phyloP scores from a whole-genome alignment of 139 green algal genomes.

The Gonium pectorale region DNA sequence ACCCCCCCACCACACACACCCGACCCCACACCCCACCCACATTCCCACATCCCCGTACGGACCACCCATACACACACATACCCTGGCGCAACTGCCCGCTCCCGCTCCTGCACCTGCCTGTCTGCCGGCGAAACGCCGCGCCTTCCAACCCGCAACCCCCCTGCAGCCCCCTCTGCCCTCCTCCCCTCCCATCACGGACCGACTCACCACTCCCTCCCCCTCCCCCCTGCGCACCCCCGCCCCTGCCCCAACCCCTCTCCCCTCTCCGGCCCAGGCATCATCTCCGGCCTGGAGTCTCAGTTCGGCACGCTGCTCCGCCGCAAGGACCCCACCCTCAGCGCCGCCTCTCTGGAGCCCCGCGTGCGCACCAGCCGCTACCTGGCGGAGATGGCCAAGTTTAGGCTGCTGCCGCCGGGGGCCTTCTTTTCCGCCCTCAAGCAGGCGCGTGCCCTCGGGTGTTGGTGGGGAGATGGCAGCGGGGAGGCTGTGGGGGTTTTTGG shows the following conservation, averaged over 20 bases:
- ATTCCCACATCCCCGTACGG: no score
- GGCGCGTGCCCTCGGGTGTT: not conserved
- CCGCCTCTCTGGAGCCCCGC: slow-evolving; percentile 78
- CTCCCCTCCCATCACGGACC: no score
- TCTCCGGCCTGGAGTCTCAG: slow-evolving; percentile 79
- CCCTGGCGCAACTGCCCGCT: no score
- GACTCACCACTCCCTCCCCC: not conserved
- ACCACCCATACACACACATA: no score
- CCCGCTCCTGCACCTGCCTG: no score
- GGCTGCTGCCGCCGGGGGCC: slow-evolving; percentile 49
- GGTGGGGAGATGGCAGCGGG: not conserved
- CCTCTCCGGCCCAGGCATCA: slow-evolving; percentile 50
- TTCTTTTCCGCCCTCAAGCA: slow-evolving; percentile 73
- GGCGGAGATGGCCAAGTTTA: slow-evolving; percentile 93
- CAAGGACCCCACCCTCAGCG: slow-evolving; percentile 71
- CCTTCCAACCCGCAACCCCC: no score
- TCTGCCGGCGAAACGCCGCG: no score
- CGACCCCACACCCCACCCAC: no score
- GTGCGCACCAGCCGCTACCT: slow-evolving; percentile 87
- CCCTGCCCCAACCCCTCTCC: not conserved
- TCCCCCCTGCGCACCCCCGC: not conserved
- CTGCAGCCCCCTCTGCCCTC: no score
- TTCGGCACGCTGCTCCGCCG: slow-evolving; percentile 76
- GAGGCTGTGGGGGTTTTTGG: not conserved
- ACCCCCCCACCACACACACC: no score